phyloP scores from a whole-genome alignment of 495 filamentous ascomycete species.

The Penicillium parvum region DNA sequence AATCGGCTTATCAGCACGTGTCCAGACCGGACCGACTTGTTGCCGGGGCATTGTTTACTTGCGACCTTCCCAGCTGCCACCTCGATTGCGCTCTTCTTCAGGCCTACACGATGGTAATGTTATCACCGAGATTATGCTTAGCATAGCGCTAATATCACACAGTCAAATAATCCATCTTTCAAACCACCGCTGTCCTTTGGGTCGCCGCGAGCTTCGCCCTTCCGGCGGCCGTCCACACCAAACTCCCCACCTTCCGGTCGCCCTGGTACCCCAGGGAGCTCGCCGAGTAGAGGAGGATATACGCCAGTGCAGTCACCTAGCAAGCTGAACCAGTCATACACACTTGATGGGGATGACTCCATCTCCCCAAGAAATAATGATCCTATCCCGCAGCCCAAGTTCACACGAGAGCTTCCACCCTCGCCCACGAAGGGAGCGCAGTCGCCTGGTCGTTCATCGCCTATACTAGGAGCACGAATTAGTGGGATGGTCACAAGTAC shows the following conservation, averaged over 20 bases:
- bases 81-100: neutral
- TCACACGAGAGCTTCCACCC: constrained; percentile 37
- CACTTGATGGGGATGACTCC: constrained; percentile 36
- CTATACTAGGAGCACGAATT: constrained; percentile 25
- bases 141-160: constrained; percentile 4
- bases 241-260: constrained; percentile 42
- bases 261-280: constrained; percentile 40
- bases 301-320: constrained; percentile 44
- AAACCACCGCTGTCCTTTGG: constrained; percentile 68
- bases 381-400: constrained; percentile 39
- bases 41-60: constrained; percentile 26
- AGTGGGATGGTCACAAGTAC: constrained; percentile 20
- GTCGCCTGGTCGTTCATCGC: constrained; percentile 23
- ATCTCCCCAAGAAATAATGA: constrained; percentile 23
- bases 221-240: constrained; percentile 57
- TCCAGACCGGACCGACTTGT: constrained; percentile 29
- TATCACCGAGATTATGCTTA: neutral
- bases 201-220: constrained; percentile 68
- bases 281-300: constrained; percentile 39
- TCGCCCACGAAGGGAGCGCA: constrained; percentile 42
- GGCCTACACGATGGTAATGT: neutral
- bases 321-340: constrained; percentile 47
- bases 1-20: constrained; percentile 21
- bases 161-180: constrained; percentile 49
- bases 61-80: constrained; percentile 5